Evolutionary conservation across 495 filamentous ascomycete genomes (phyloP).

Genomic region (Hypoxylon lienhwacheense): DNA sequence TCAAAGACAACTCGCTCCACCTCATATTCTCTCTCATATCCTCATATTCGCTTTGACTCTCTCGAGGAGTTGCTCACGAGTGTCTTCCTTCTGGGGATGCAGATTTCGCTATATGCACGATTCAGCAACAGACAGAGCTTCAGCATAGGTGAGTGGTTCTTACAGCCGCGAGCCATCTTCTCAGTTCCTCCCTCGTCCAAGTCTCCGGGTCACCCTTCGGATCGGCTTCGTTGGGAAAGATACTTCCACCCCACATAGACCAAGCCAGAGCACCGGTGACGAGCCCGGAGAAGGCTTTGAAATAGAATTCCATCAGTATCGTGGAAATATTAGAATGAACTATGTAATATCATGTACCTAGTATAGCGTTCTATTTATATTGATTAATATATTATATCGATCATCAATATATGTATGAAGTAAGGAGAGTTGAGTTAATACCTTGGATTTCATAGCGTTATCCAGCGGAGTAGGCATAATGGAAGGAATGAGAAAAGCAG

Average conservation of each 20-base stretch:
- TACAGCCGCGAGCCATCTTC: slow-evolving; percentile 76
- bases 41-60: slow-evolving; percentile 79
- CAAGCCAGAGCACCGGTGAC: slow-evolving; percentile 81
- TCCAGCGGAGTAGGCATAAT: slow-evolving; percentile 76
- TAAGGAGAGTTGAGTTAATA: slow-evolving; percentile 38
- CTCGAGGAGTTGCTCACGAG: slow-evolving; percentile 75
- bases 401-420: slow-evolving; percentile 31
- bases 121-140: not conserved
- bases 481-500: slow-evolving; percentile 2
- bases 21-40: slow-evolving; percentile 79
- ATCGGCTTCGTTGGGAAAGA: slow-evolving; percentile 72
- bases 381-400: not conserved
- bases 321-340: not conserved
- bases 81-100: slow-evolving; percentile 64
- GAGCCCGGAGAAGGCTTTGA: slow-evolving; percentile 73
- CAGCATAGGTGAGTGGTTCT: slow-evolving; percentile 33
- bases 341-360: slow-evolving; percentile 30
- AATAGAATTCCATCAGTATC: slow-evolving; percentile 37
- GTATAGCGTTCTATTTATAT: slow-evolving; percentile 30
- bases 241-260: slow-evolving; percentile 79
- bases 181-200: slow-evolving; percentile 74
- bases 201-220: slow-evolving; percentile 77
- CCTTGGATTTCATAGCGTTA: slow-evolving; percentile 76
- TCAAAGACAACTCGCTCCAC: not conserved
- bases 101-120: slow-evolving; percentile 67